phyloP scores from a whole-genome alignment of 345 rosid species.

The Camelina neglecta region DNA sequence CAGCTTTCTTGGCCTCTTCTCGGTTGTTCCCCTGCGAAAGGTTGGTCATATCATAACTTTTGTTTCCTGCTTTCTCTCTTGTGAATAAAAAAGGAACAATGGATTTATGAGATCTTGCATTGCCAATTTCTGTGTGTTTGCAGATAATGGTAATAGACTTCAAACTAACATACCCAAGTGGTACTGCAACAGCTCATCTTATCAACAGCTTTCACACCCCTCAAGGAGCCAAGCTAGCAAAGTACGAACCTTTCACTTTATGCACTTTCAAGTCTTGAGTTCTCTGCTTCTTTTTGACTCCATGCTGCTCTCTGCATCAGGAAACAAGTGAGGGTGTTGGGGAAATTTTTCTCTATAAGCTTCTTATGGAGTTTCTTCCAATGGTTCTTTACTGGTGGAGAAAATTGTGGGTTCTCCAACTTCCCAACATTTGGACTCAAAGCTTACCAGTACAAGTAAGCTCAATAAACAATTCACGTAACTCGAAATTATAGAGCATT shows the following conservation, averaged over 20 bases:
- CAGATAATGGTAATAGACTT: slow-evolving; percentile 82
- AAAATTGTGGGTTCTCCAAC: slow-evolving; percentile 61
- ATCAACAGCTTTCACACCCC: slow-evolving; percentile 91
- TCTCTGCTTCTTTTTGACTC: slow-evolving; percentile 32
- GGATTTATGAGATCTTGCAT: slow-evolving; percentile 23
- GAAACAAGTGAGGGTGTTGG: slow-evolving; percentile 72
- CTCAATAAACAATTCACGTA: slow-evolving; percentile 12
- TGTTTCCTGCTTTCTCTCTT: slow-evolving; percentile 19
- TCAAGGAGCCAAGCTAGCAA: slow-evolving; percentile 74
- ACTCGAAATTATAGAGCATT: slow-evolving; percentile 9
- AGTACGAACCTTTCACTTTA: slow-evolving; percentile 45
- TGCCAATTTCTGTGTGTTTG: slow-evolving; percentile 30
- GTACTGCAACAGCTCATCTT: slow-evolving; percentile 82
- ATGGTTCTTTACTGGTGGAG: slow-evolving; percentile 78
- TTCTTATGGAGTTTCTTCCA: slow-evolving; percentile 91
- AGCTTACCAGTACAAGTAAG: slow-evolving; percentile 65
- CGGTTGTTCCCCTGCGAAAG: slow-evolving; percentile 82
- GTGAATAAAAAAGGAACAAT: slow-evolving; percentile 21
- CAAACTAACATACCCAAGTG: slow-evolving; percentile 81
- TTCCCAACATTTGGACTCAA: slow-evolving; percentile 86
- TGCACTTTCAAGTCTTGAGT: slow-evolving; percentile 16
- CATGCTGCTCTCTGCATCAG: slow-evolving; percentile 44
- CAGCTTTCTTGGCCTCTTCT: slow-evolving; percentile 89
- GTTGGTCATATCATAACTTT: slow-evolving; percentile 38
- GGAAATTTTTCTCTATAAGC: slow-evolving; percentile 79